Base-by-base conservation (phyloP, 768 basidiomycete species). In the Lentinula aciculospora region DNA sequence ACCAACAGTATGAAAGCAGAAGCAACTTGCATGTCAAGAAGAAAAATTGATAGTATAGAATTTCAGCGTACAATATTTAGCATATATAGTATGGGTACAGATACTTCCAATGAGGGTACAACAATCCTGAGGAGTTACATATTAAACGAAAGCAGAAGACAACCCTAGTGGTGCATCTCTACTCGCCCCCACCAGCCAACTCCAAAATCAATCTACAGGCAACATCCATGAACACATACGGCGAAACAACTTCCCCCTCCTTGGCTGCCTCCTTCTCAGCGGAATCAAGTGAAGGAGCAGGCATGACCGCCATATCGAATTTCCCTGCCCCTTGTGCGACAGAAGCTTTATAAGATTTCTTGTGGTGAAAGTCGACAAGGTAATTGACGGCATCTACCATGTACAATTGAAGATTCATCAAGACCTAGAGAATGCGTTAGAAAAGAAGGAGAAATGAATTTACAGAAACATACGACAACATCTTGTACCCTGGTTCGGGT, bases 351-450 rank as follows among this genome's bases (percentile, higher is more conserved):
- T 98, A 97, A 53, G 94, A 90, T 68, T 93, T 94, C 71, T 97
- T 93, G 76, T 98, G 95, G 65, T 97, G 88, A 74, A 99, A 99
- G 69, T 98, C 96, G 57, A 99, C 97, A 28, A 99, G 82, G 72
- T 98, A 98, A 73, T 98, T 98, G 69, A 87, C 85, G 23, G 86
- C 86, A 68, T 99, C 96, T 19, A 99, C 93, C 80, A 92, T 90
- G 70, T 98, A 99, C 37, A 98, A 81, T 65, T 98, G 94, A 1
- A 99, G 81, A 71, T 99, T 97, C 94, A 98, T 98, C 34, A 97
- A 77, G 5, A 97, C 85, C 94, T 95, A 65, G 1, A 49, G 57
- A 37, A 6, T 10, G 8, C 12, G 45, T 47, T 19, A 57, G 25
- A 50, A 53, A 47, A 29, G 51, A 27, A 56, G 47, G 25, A 46